Evolutionary conservation across 2,329 filamentous ascomycete genomes (phyloP).

Genomic region (Phaeosphaeria sp.): DNA sequence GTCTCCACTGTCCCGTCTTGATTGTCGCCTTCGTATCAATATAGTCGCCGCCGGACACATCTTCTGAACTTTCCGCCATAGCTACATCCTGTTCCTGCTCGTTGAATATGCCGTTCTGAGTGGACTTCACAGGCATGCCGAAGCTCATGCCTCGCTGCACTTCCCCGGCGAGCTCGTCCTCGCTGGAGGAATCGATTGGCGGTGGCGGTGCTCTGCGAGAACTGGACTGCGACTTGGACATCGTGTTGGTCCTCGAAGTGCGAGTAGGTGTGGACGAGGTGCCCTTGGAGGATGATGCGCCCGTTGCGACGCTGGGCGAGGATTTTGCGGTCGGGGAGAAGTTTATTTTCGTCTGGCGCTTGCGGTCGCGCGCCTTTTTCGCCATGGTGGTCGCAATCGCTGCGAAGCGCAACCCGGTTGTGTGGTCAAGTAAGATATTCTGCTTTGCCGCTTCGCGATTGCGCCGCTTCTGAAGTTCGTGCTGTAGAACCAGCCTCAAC

Average conservation of each 20-base stretch:
- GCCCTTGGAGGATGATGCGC: slow-evolving; percentile 7
- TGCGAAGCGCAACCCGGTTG: background rate
- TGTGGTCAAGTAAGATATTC: background rate
- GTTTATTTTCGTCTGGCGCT: slow-evolving; percentile 51
- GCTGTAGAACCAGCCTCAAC: background rate
- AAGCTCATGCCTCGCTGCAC: slow-evolving; percentile 20
- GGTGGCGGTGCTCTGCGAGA: slow-evolving; percentile 15
- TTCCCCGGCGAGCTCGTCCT: slow-evolving; percentile 27
- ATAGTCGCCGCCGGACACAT: slow-evolving; percentile 11
- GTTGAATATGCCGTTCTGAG: slow-evolving; percentile 32
- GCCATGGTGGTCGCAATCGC: slow-evolving; percentile 26
- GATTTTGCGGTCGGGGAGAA: slow-evolving; percentile 53
- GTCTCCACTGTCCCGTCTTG: no score
- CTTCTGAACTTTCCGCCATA: slow-evolving; percentile 15
- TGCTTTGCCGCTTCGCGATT: background rate
- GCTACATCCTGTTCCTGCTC: slow-evolving; percentile 23
- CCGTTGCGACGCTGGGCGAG: slow-evolving; percentile 33
- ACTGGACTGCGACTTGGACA: slow-evolving; percentile 26
- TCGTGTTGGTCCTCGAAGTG: slow-evolving; percentile 25
- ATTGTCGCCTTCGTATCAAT: slow-evolving; percentile 6
- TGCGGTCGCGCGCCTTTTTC: slow-evolving; percentile 30
- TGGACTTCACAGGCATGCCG: slow-evolving; percentile 24
- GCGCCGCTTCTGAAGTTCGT: background rate
- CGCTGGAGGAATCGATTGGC: slow-evolving; percentile 28
- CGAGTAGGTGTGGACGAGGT: slow-evolving; percentile 11